Base-by-base conservation (phyloP, 306 rosid genomes). In the Cicer cuneatum region DNA sequence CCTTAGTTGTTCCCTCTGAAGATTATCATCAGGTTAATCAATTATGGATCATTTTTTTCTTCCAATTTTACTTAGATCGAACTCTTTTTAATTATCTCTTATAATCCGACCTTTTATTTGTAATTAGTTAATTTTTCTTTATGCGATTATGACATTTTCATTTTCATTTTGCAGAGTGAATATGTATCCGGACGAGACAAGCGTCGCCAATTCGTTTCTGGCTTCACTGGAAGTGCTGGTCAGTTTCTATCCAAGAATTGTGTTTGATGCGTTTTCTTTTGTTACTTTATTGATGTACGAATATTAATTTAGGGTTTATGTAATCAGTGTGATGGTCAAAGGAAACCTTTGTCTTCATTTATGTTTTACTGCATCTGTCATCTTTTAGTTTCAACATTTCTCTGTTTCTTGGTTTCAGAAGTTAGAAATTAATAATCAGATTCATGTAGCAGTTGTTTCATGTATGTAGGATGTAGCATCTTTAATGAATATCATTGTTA, bases 151-250 rank as follows among this genome's bases (percentile, higher is more conserved):
- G 56, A 16, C 2, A 1, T 7, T 38, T 59, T 21, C 29, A 19
- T 39, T 75, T 80, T 79, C 87, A 72, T 89, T 63, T 76, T 85
- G 88, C 93, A 95, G 99, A 92, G 99, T 67, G 99, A 95, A 84
- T 95, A 95, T 75, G 99, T 95, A 10, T 95, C 99, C 49, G 87
- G 80, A 0, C 83, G 99, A 74, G 99, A 95, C 80, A 87, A 87
- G 69, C 84, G 99, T 54, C 99, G 99, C 11, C 72, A 77, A 69
- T 95, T 95, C 52, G 90, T 95, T 79, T 95, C 99, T 5, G 99
- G 98, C 75, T 95, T 95, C 90, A 77, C 84, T 12, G 99, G 99
- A 83, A 95, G 99, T 81, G 96, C 99, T 39, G 99, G 99, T 95
- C 21, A 54, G 90, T 85, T 51, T 78, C 72, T 7, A 5, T 51